Evolutionary conservation across 1,284 basidiomycete species (phyloP).

Genomic region (Acaromyces ingoldii): DNA sequence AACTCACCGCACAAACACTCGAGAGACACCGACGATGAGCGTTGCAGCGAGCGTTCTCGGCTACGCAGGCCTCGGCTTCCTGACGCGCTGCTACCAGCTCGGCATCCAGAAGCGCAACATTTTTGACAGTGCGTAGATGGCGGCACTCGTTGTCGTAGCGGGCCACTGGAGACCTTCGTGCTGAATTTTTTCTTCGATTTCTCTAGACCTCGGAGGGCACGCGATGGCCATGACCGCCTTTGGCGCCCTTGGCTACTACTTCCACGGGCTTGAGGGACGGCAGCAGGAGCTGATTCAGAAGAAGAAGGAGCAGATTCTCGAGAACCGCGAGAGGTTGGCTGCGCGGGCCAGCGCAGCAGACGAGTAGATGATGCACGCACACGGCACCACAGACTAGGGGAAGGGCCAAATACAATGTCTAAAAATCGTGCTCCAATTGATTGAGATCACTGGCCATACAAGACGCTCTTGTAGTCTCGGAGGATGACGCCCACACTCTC

Average conservation of each 20-base stretch:
- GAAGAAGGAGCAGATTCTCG: conserved; percentile 46
- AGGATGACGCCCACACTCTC: conserved; percentile 49
- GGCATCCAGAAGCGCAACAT: conserved; percentile 50
- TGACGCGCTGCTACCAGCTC: conserved; percentile 47
- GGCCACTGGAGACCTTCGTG: neutral
- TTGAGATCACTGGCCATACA: conserved; percentile 4
- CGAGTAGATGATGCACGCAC: neutral
- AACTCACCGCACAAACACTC: neutral
- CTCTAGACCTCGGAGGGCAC: conserved; percentile 44
- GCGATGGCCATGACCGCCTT: conserved; percentile 40
- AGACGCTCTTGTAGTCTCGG: conserved; percentile 47
- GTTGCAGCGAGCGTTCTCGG: conserved; percentile 36
- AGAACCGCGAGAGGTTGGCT: conserved; percentile 21
- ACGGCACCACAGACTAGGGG: no score
- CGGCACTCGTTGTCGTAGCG: neutral
- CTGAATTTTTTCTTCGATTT: neutral
- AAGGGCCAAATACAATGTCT: no score
- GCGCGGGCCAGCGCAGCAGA: conserved; percentile 2
- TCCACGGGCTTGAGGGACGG: conserved; percentile 44
- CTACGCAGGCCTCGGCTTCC: conserved; percentile 46
- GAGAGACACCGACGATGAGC: conserved; percentile 2
- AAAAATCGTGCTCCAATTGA: no score
- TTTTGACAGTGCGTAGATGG: conserved; percentile 43
- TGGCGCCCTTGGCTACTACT: conserved; percentile 43
- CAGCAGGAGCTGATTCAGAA: conserved; percentile 32